Evolutionary conservation across 163 green algal genomes (phyloP), one percentile per base, ranked within the genome.

Genomic region (Scenedesmus sp.): DNA sequence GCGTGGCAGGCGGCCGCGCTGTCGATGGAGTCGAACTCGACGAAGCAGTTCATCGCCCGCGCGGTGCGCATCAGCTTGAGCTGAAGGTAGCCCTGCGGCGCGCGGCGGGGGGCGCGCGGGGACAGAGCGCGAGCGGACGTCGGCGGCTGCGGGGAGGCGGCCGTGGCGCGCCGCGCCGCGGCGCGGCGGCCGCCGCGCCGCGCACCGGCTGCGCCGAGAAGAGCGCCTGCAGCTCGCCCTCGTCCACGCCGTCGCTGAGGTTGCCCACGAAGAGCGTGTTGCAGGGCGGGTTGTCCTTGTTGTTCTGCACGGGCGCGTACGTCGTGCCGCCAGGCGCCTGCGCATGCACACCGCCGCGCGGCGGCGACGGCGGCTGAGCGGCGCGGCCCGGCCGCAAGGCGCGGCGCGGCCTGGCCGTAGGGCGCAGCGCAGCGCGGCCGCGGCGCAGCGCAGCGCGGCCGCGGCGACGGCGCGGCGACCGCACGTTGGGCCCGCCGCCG

Each of bases 221-320:
- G 0, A 93, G 64, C 22, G 56, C 69, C 2, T 83, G 58, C 36
- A 95, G 72, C 73, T 95, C 90, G 13, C 45, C 67, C 78, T 98
- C 94, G 36, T 80, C 87, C 58, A 93, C 86, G 15, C 26, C 57
- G 63, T 93, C 84, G 3, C 85, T 73, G 47, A 98, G 89, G 84
- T 98, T 98, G 45, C 94, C 86, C 17, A 98, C 91, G 77, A 98
- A 98, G 17, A 98, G 85, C 4, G 94, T 98, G 85, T 98, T 98
- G 91, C 94, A 98, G 45, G 94, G 93, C 9, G 94, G 89, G 78
- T 98, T 98, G 77, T 98, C 94, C 44, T 65, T 63, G 22, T 48
- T 63, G 69, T 64, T 73, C 31, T 26, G 54, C 15, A 54, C 76
- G 20, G 50, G 31, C 7, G 51, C 50, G 44, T 67, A 67, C 13